Evolutionary conservation across 192 early-diverging fungal genomes (phyloP).

Genomic region (Entomortierella parvispora): DNA sequence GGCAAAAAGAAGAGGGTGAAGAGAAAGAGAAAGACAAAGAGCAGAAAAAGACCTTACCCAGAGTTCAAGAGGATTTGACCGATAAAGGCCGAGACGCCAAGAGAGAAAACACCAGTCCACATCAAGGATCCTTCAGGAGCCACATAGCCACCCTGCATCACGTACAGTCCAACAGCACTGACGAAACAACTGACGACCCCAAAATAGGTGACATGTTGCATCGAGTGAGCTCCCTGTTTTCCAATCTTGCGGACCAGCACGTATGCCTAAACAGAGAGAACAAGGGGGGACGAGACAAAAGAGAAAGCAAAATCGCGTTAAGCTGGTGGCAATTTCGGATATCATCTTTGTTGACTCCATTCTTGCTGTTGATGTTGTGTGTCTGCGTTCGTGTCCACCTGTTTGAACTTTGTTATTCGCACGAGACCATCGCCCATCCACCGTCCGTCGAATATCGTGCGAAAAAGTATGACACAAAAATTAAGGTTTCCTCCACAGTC

Average conservation of each 20-base stretch:
- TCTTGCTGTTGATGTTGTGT: no score
- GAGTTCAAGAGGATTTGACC: slow-evolving; percentile 81
- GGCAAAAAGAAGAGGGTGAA: not conserved
- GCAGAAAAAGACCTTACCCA: slow-evolving; percentile 54
- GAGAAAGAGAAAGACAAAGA: not conserved
- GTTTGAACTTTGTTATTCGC: no score
- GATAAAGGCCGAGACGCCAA: slow-evolving; percentile 72
- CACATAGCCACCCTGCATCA: slow-evolving; percentile 46
- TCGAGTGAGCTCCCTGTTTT: slow-evolving; percentile 68
- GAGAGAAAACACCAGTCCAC: slow-evolving; percentile 55
- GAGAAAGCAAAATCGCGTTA: not conserved
- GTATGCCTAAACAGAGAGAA: slow-evolving; percentile 60
- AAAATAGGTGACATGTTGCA: slow-evolving; percentile 86
- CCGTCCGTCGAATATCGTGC: no score
- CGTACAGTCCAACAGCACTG: slow-evolving; percentile 52
- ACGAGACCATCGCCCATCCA: no score
- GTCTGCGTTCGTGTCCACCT: no score
- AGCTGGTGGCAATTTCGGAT: not conserved
- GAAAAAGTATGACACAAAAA: no score
- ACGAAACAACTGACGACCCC: slow-evolving; percentile 69
- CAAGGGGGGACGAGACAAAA: not conserved
- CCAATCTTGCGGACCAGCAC: slow-evolving; percentile 79
- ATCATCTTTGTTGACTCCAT: not conserved
- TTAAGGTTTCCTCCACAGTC: no score
- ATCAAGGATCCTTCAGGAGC: slow-evolving; percentile 55